A percentile compares a stretch with the other conserved stretches of the same genome.
Conservation (phyloP, 1,139 yeast species). For the Starmera stellimalicola region DNA sequence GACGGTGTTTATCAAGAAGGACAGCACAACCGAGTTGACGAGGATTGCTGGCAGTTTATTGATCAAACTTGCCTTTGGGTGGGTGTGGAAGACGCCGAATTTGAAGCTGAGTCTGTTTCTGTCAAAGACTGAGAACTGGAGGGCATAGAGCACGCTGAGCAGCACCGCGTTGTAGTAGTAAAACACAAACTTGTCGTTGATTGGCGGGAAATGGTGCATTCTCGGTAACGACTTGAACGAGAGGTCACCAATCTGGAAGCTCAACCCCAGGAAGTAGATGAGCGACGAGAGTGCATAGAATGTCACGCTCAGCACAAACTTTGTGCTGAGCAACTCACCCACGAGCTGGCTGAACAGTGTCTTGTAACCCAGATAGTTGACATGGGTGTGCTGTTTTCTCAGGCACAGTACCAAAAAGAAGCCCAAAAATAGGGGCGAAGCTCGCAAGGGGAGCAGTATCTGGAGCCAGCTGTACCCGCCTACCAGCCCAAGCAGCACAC, state of each 20-base stretch:
- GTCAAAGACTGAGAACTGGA: slow-evolving; percentile 48
- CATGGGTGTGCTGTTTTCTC: slow-evolving; percentile 41
- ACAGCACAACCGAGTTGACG: slow-evolving; percentile 30
- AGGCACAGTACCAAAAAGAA: slow-evolving; percentile 35
- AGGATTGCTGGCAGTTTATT: slow-evolving; percentile 26
- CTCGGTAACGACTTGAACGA: slow-evolving; percentile 25
- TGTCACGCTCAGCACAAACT: slow-evolving; percentile 27
- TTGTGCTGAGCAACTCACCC: slow-evolving; percentile 35
- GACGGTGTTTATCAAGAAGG: slow-evolving; percentile 22
- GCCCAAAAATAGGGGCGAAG: slow-evolving; percentile 18
- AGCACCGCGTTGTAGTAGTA: slow-evolving; percentile 34
- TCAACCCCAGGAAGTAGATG: slow-evolving; percentile 25
- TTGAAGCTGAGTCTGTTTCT: slow-evolving; percentile 48
- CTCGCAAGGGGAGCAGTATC: slow-evolving; percentile 14
- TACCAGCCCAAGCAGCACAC: slow-evolving; percentile 20
- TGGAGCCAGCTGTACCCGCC: slow-evolving; percentile 19
- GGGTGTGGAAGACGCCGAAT: slow-evolving; percentile 27
- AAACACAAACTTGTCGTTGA: slow-evolving; percentile 56
- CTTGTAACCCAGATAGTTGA: slow-evolving; percentile 39
- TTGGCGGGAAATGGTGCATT: slow-evolving; percentile 43
- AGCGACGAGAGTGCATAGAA: slow-evolving; percentile 33
- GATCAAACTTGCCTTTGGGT: slow-evolving; percentile 25
- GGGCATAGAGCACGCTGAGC: slow-evolving; percentile 38
- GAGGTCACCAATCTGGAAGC: slow-evolving; percentile 20
- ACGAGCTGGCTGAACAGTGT: slow-evolving; percentile 39